Evolutionary conservation across 2,329 filamentous ascomycete genomes (phyloP), one percentile per base, ranked within the genome.

Genomic region (Corniculantispora saksenae): DNA sequence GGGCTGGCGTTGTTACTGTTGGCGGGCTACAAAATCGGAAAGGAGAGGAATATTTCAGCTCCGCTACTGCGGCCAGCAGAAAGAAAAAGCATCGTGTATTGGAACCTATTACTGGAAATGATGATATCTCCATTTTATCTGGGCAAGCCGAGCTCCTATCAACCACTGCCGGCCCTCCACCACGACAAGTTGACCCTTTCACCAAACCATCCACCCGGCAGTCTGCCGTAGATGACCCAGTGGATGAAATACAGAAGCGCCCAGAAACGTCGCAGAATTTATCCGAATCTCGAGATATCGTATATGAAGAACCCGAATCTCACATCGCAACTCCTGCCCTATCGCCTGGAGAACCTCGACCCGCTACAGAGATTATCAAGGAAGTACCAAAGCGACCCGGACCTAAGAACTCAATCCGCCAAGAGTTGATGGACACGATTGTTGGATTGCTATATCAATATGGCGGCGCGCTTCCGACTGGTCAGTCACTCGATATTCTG

Each of bases 381-480:
- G 40, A 57, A n/a, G 21, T 17, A 4, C 15, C 12, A 9, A 43
- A 50, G 27, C 47, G 19, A 25, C 43, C 10, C 12, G 27, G 38
- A 13, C 35, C 15, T 7, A 53, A 53, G 27, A 47, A 55, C 7
- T 19, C 35, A 15, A 25, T 25, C 21, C 55, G 54, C 25, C 35
- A 47, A 15, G 19, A 54, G 7, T 21, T 75, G 12, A 70, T 66
- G 23, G 65, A 68, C 25, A 69, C 75, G 12, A 69, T 78, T 19
- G 70, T 72, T 7, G 70, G 72, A 3, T 67, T 76, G 35, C 68
- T 78, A 35, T 67, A 66, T n/a, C 70, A 74, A 38, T 69, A 74
- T 7, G 71, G 74, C 1, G 84, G 84, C 0, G 81, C 83, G 1
- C 82, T 87, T 53, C 82, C 85, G 1, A 82, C 83, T 19, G 83